Conservation (phyloP, 805 yeast genomes). For the Teunomyces barrocoloradensis region DNA sequence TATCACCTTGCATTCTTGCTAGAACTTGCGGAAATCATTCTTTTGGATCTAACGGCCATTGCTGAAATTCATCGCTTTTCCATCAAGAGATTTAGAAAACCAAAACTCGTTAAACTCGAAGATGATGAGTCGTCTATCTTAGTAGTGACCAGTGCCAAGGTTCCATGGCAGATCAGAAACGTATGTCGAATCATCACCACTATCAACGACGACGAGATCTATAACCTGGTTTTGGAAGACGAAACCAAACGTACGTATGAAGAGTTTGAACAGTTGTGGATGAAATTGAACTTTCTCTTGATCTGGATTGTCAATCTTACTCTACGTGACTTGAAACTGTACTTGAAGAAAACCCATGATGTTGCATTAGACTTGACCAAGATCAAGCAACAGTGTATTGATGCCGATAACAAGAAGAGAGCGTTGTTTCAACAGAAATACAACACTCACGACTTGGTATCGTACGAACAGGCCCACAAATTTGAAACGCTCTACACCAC, state of each 20-base stretch:
- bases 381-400: neutral
- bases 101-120: neutral
- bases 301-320: constrained; percentile 21
- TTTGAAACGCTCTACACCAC: neutral
- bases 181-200: constrained; percentile 7
- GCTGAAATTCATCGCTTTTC: constrained; percentile 10
- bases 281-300: constrained; percentile 19
- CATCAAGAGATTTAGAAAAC: neutral
- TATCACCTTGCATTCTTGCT: constrained; percentile 10
- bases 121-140: neutral
- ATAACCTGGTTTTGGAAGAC: constrained; percentile 17
- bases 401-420: neutral
- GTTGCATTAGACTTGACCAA: neutral
- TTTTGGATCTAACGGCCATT: constrained; percentile 12
- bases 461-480: neutral
- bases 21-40: constrained; percentile 9
- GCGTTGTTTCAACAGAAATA: neutral
- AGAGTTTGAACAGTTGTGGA: constrained; percentile 24
- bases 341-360: neutral
- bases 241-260: constrained; percentile 16
- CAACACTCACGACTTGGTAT: neutral
- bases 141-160: neutral
- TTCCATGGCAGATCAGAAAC: constrained; percentile 9
- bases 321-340: constrained; percentile 6
- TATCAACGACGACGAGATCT: constrained; percentile 12